phyloP scores from a whole-genome alignment of 805 yeast genomes.

The Yamadazyma sp. region DNA sequence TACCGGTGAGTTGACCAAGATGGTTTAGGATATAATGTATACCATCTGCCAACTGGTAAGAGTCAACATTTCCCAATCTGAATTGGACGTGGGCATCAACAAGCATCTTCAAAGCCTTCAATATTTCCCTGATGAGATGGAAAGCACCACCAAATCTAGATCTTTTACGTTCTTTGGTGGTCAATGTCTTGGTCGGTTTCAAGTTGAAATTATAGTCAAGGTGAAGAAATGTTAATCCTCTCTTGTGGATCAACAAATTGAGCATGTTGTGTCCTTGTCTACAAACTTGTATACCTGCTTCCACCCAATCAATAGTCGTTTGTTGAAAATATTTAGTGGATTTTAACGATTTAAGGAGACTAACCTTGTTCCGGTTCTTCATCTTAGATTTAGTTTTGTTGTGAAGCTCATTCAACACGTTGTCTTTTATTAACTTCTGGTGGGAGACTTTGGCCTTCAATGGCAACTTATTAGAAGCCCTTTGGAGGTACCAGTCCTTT shows the following conservation, averaged over 20 bases:
- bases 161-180: slow-evolving; percentile 93
- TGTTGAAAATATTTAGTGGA: slow-evolving; percentile 87
- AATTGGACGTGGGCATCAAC: slow-evolving; percentile 95
- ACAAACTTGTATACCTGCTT: slow-evolving; percentile 93
- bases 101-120: slow-evolving; percentile 76
- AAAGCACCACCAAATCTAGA: slow-evolving; percentile 96
- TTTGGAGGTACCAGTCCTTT: slow-evolving; percentile 78
- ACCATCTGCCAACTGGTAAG: slow-evolving; percentile 94
- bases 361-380: slow-evolving; percentile 49
- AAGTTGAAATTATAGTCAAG: slow-evolving; percentile 92
- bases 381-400: slow-evolving; percentile 32
- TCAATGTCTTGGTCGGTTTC: slow-evolving; percentile 93
- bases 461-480: slow-evolving; percentile 60
- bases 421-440: slow-evolving; percentile 79
- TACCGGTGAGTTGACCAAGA: slow-evolving; percentile 93
- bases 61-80: slow-evolving; percentile 86
- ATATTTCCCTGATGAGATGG: slow-evolving; percentile 86
- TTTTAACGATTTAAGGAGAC: slow-evolving; percentile 63
- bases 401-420: slow-evolving; percentile 72
- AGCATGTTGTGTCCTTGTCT: slow-evolving; percentile 94
- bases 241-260: slow-evolving; percentile 82
- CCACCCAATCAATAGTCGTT: slow-evolving; percentile 96
- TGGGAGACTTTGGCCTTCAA: slow-evolving; percentile 83
- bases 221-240: slow-evolving; percentile 89
- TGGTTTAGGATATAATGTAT: slow-evolving; percentile 87